Base-by-base conservation (phyloP, 1,284 basidiomycete species). In the Mycena sp. region DNA sequence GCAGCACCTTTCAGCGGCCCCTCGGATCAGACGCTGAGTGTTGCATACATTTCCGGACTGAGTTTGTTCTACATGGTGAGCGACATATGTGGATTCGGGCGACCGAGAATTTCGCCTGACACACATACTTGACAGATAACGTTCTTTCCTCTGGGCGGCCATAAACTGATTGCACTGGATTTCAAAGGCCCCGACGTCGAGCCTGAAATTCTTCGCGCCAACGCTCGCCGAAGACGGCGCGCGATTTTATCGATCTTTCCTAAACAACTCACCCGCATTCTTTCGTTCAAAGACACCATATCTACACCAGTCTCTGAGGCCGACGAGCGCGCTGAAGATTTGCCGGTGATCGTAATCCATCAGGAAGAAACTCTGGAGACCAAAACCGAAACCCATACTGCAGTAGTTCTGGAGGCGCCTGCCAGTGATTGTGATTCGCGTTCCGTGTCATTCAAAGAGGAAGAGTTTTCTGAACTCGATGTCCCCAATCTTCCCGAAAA, bases 181-280 rank as follows among this genome's bases (percentile, higher is more conserved):
- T 92, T 85, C 72, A 81, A 83, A 9, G 91, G 92, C 2, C 88
- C 90, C 0, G 90, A 92, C 61, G 80, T 90, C 2, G 86, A 88
- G 67, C 81, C 85, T 38, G 85, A 88, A 71, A 87, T 88, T 64
- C 80, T 91, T 9, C 82, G 83, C 67, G 84, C 86, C 54, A 78
- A 78, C 4, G 76, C 83, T 62, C 77, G 76, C 22, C 68, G 69
- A 22, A 81, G 79, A 64, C 81, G 81, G 6, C 75, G 69, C 38
- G 69, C 71, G 16, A 70, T 81, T 25, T 72, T 78, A 25, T 72
- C 71, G 16, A 69, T 66, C 20, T 73, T 76, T 62, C 52, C 74
- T 34, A 2, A 22, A 52, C 16, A 38, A 20, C 4, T 66, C 10
- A 46, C 50, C 30, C 48, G 59, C 30, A 37, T 52, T 37, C 59